phyloP scores from a whole-genome alignment of 176 grass and related monocot species.

The barley (Hordeum vulgare) region MorexV3_pseudomolecules_assembly NC_058518.1:463716997-463717496 shows the following conservation, averaged over 20 bases:
- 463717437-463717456: slow-evolving; percentile 57
- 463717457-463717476: neutral
- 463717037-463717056: neutral
- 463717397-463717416: slow-evolving; percentile 45
- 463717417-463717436: slow-evolving; percentile 54
- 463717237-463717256: too few relatives aligned
- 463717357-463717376: slow-evolving; percentile 37
- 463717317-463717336: slow-evolving; percentile 47
- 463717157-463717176: too few relatives aligned
- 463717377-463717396: slow-evolving; percentile 26
- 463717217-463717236: too few relatives aligned
- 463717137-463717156: neutral
- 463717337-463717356: slow-evolving; percentile 65
- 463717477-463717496: too few relatives aligned
- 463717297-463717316: too few relatives aligned
- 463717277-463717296: too few relatives aligned
- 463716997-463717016: neutral
- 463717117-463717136: neutral
- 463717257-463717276: too few relatives aligned
- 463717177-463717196: too few relatives aligned
- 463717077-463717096: neutral
- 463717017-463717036: neutral
- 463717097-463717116: neutral
- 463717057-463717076: neutral
- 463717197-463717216: too few relatives aligned